Evolutionary conservation across 2,329 filamentous ascomycete genomes (phyloP), one percentile per base, ranked within the genome.

Genomic region (Macrophomina phaseolina): DNA sequence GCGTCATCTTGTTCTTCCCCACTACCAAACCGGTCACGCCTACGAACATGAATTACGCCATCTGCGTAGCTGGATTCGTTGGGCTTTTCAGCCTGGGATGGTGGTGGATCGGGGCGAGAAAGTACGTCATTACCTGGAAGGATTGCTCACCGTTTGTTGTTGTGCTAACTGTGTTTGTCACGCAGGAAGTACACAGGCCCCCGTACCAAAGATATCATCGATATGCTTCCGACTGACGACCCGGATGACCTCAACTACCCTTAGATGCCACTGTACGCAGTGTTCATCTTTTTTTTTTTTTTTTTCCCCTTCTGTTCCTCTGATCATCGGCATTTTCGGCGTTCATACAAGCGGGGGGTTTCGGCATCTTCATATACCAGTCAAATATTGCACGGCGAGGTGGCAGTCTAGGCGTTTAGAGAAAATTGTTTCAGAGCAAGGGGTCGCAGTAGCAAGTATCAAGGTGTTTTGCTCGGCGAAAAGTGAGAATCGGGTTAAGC

Each of bases 151-250:
- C 58, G 42, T 62, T 28, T 18, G 40, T 62, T 51, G 11, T 28
- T 18, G 5, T 49, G 51, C 63, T 65, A 65, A 65, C 40, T 18
- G 6, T 18, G 23, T 53, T 45, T 42, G n/a, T 23, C 34, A n/a
- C 32, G 64, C 64, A 86, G 84, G 67, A 85, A 82, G 70, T 89
- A 89, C 71, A 87, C 81, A 4, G 87, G 87, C 0, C 87, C 87
- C 23, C 82, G 84, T 42, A 88, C 86, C 4, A 85, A 82, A 64
- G 85, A 87, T 60, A 80, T 83, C 8, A 78, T 83, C 67, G 75
- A 79, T 45, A 72, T 78, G 67, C 73, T 82, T 66, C 77, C 80
- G 23, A 75, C 77, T 0, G 79, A 81, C 55, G 79, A 80, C 46
- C 76, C 77, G n/a, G 77, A 79, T 45, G 77, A 76, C 23, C 73